A percentile compares a stretch with the other conserved stretches of the same genome.
Conservation (phyloP, 805 yeast species). For the Saccharomycopsis sp. region DNA sequence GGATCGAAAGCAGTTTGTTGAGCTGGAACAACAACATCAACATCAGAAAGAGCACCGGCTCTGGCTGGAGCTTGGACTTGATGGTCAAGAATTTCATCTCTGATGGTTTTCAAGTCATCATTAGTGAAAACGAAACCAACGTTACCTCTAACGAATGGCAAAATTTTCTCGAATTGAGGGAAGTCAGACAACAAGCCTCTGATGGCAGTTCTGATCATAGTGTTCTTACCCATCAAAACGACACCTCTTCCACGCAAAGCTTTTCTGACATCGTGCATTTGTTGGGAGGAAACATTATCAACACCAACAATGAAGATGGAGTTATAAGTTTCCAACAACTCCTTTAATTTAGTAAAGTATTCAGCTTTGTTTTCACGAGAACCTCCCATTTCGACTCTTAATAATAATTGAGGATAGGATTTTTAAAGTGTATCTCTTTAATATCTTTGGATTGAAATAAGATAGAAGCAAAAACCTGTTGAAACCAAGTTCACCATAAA, state of each 20-base stretch:
- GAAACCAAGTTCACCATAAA: no score
- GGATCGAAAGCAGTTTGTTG: slow-evolving; percentile 99
- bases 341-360: slow-evolving; percentile 93
- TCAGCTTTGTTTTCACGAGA: slow-evolving; percentile 93
- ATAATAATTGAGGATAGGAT: slow-evolving; percentile 65
- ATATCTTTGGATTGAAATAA: not conserved
- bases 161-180: slow-evolving; percentile 91
- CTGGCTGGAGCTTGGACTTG: slow-evolving; percentile 99
- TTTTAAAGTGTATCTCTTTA: slow-evolving; percentile 54
- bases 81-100: slow-evolving; percentile 82
- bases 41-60: slow-evolving; percentile 99
- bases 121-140: slow-evolving; percentile 99
- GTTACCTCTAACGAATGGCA: slow-evolving; percentile 95
- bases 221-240: slow-evolving; percentile 99
- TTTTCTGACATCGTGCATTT: slow-evolving; percentile 99
- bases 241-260: slow-evolving; percentile 90
- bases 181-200: slow-evolving; percentile 89
- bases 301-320: slow-evolving; percentile 98
- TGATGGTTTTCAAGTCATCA: slow-evolving; percentile 82
- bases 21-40: slow-evolving; percentile 95
- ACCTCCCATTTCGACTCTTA: slow-evolving; percentile 99
- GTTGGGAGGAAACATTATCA: slow-evolving; percentile 99
- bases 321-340: slow-evolving; percentile 92
- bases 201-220: slow-evolving; percentile 99
- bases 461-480: slow-evolving; percentile 1